phyloP scores from a whole-genome alignment of 352 stramenopile species.

The Elongisporangium prolatum region DNA sequence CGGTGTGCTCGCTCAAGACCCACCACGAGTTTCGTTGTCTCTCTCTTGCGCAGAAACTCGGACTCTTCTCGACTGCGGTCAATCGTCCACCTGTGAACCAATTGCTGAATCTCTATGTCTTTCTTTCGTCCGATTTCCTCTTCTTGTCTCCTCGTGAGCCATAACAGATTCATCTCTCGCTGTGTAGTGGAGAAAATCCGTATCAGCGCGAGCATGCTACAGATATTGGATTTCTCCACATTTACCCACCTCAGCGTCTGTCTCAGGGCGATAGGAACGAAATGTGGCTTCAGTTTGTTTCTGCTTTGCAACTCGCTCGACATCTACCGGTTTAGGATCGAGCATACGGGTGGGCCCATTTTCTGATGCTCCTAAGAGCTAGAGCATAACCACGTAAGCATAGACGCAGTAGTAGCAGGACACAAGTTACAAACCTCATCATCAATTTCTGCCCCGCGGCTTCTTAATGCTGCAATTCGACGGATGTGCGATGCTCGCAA shows the following conservation, averaged over 20 bases:
- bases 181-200: slow-evolving; percentile 8
- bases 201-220: not conserved
- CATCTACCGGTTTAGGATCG: slow-evolving; percentile 5
- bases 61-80: slow-evolving; percentile 64
- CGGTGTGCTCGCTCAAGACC: slow-evolving; percentile 30
- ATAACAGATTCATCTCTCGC: slow-evolving; percentile 70
- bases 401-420: not conserved
- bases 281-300: slow-evolving; percentile 47
- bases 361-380: not conserved
- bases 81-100: slow-evolving; percentile 53
- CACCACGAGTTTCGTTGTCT: slow-evolving; percentile 50
- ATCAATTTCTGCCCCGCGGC: slow-evolving; percentile 24
- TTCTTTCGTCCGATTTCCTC: slow-evolving; percentile 40
- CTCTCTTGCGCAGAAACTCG: slow-evolving; percentile 57
- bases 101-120: slow-evolving; percentile 38
- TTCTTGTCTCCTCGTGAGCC: slow-evolving; percentile 46
- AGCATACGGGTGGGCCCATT: slow-evolving; percentile 3
- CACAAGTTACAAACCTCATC: slow-evolving; percentile 14
- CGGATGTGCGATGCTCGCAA: slow-evolving; percentile 63
- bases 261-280: slow-evolving; percentile 53
- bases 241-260: slow-evolving; percentile 43
- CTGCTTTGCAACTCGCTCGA: slow-evolving; percentile 15
- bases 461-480: slow-evolving; percentile 52
- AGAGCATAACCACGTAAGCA: not conserved
- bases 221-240: not conserved